Base-by-base conservation (phyloP, 225 moss, liverwort and hornwort species). In the Rhytidiadelphus loreus region DNA sequence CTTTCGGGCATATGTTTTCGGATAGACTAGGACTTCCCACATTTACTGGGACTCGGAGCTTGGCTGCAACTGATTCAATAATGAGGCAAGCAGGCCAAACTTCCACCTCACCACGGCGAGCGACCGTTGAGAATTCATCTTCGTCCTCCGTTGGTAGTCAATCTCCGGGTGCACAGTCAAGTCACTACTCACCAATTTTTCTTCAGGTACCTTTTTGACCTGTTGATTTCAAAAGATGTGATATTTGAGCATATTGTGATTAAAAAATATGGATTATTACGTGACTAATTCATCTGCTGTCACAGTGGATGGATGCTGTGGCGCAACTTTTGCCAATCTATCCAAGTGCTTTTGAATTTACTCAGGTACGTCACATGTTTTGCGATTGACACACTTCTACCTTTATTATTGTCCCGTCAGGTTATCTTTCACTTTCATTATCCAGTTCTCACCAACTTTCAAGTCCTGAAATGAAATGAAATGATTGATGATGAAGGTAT, bases 301-400 rank as follows among this genome's bases (percentile, higher is more conserved):
- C 84, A 83, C 94, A 99, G 99, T 99, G 97, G 97, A 93, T 95
- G 89, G 99, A 99, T 92, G 95, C 96, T 86, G 95, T 99, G 50
- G 95, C 95, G 63, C 99, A 99, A 82, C 94, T 99, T 75, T 88
- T 97, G 88, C 95, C 96, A 88, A 88, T 99, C 80, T 99, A 99
- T 86, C 99, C 99, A 58, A 94, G 92, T 87, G 99, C 99, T 86
- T 99, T 99, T 89, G 97, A 99, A 87, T 99, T 95, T 83, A 95
- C 96, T 43, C 89, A 96, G 89, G 99, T 97, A 91, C 71, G 87
- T 86, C 68, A 68, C 52, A 66, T 85, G 82, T 30, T 85, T 72
- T 81, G 81, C 58, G 70, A 85, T 39, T 80, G 43, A 63, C 68
- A 59, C 43, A 79, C 58, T 77, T 24, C 7, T 72, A 44, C 76